Base-by-base conservation (phyloP, 2,329 filamentous ascomycete species). In the Didymella keratinophila region DNA sequence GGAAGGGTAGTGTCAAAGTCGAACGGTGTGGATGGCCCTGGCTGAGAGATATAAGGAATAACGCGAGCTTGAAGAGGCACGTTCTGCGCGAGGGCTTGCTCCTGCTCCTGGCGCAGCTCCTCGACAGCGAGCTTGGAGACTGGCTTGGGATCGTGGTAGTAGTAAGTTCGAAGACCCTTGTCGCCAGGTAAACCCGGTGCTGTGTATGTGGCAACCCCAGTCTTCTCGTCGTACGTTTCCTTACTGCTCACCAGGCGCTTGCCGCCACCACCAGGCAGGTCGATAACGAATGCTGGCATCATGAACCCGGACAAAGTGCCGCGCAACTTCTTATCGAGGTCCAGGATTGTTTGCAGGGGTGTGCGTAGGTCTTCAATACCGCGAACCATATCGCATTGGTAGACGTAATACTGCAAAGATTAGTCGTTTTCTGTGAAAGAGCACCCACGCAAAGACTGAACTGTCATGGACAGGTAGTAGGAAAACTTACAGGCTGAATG, bases 291-390 rank as follows among this genome's bases (percentile, higher is more conserved):
- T 18, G 82, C 79, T 0, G 87, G 87, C 77, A 81, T 87, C 78
- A 84, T 81, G 72, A 87, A 89, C 1, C 87, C 87, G 0, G 85
- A 86, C 43, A 88, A 84, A 0, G 81, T 84, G 28, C 86, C 87
- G 11, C 84, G 83, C 52, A 89, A 79, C 41, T 84, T 70, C 21
- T 81, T 78, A 70, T 89, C 86, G 0, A 89, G 76, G 18, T 85
- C 76, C 16, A 88, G 78, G 45, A 87, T 86, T 2, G 82, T 85
- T 42, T 80, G 78, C 11, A 89, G 78, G 2, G 86, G 85, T 0
- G 86, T 89, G 8, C 87, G 83, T 21, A 88, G 77, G 65, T 89
- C 86, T 75, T 89, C 87, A 2, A 86, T 79, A 43, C 82, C 83
- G 27, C 78, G 73, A 9, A 88, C 84, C 82, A 89, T 85, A 70